phyloP scores from a whole-genome alignment of 768 basidiomycete genomes.

The Crucibulum laeve region DNA sequence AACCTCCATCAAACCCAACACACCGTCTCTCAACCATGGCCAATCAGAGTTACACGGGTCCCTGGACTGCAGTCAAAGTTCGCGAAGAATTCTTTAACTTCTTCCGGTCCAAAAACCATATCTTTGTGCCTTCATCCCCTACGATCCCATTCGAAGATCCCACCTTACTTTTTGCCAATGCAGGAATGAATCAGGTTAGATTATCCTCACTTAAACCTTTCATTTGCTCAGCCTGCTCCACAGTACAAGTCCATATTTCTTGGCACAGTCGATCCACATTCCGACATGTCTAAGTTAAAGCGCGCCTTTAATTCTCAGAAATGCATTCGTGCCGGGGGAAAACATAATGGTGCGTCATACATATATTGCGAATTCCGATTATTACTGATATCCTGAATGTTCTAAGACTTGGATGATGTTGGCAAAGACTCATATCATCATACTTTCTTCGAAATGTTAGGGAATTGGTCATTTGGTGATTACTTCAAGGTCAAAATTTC shows the following conservation, averaged over 20 bases:
- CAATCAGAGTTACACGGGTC: constrained; percentile 29
- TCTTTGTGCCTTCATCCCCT: constrained; percentile 85
- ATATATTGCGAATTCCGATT: not conserved
- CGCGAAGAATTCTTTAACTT: constrained; percentile 89
- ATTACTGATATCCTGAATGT: not conserved
- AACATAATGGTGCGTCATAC: constrained; percentile 77
- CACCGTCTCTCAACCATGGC: constrained; percentile 34
- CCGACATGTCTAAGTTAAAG: constrained; percentile 84
- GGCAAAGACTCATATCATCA: constrained; percentile 98
- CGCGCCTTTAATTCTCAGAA: constrained; percentile 97
- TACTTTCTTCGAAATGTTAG: constrained; percentile 99
- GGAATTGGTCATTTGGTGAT: constrained; percentile 99
- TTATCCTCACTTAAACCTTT: not conserved
- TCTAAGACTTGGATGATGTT: constrained; percentile 92
- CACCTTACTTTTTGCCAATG: constrained; percentile 96
- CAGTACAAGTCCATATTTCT: constrained; percentile 97
- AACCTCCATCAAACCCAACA: too few species aligned
- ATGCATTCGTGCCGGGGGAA: constrained; percentile 97
- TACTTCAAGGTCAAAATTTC: constrained; percentile 86
- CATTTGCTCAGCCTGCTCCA: constrained; percentile 11
- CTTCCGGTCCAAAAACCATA: constrained; percentile 77
- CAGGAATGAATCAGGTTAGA: constrained; percentile 90
- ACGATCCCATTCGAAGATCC: constrained; percentile 98
- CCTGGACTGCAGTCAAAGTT: constrained; percentile 81
- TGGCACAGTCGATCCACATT: constrained; percentile 95